Evolutionary conservation across 306 rosid species (phyloP).

Genomic region (Acacia crassicarpa): DNA sequence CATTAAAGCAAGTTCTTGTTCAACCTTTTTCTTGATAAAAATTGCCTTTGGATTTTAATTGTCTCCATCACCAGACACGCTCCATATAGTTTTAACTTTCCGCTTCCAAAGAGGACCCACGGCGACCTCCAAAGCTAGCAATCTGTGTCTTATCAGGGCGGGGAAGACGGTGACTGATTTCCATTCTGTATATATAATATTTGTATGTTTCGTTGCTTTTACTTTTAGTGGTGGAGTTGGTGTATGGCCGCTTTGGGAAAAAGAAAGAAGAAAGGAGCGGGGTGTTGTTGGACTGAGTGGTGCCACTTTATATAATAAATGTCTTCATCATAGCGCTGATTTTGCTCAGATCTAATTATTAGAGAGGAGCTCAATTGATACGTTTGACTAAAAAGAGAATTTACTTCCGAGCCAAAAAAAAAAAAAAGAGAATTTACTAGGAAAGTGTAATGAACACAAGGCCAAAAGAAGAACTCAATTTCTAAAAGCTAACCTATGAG

Average conservation of each 20-base stretch:
- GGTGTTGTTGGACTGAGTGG: slow-evolving; percentile 54
- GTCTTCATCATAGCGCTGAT: not conserved
- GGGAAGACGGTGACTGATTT: slow-evolving; percentile 32
- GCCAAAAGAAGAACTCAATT: too few species aligned
- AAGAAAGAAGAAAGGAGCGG: slow-evolving; percentile 60
- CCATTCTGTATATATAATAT: not conserved
- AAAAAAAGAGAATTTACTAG: slow-evolving; percentile 7
- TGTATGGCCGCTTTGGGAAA: slow-evolving; percentile 58
- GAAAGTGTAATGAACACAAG: too few species aligned
- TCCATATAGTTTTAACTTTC: slow-evolving; percentile 35
- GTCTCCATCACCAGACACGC: slow-evolving; percentile 39
- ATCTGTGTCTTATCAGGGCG: not conserved
- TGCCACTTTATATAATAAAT: slow-evolving; percentile 25
- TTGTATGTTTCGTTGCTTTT: slow-evolving; percentile 65
- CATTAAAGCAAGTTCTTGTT: slow-evolving; percentile 42
- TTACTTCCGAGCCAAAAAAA: too few species aligned
- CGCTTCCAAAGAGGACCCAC: slow-evolving; percentile 46
- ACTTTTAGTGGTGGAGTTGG: slow-evolving; percentile 76
- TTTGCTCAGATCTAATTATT: not conserved
- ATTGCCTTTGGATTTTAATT: slow-evolving; percentile 29
- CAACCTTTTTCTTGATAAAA: slow-evolving; percentile 11
- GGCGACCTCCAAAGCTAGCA: slow-evolving; percentile 27
- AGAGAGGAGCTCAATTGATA: not conserved
- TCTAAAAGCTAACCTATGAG: too few species aligned
- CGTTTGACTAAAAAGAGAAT: slow-evolving; percentile 1